phyloP scores from a whole-genome alignment of 768 basidiomycete genomes.

The Saitozyma sp. region DNA sequence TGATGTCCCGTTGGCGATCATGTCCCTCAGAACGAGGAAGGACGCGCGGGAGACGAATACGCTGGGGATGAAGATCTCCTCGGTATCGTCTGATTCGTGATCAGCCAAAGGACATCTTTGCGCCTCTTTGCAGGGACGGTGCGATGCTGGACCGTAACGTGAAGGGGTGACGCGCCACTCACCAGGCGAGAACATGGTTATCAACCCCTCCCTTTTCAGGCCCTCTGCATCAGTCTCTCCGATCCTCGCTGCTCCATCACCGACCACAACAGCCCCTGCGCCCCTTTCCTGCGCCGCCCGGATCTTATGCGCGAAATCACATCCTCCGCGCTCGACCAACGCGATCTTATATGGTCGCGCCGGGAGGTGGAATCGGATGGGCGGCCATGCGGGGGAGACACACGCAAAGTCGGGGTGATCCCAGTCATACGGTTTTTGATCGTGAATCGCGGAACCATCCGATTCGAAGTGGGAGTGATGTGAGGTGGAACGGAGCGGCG shows the following conservation, averaged over 20 bases:
- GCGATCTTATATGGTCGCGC: constrained; percentile 62
- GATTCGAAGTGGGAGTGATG: neutral
- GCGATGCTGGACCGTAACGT: constrained; percentile 31
- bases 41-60: constrained; percentile 86
- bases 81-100: constrained; percentile 60
- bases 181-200: constrained; percentile 94
- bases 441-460: neutral
- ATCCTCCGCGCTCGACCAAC: constrained; percentile 81
- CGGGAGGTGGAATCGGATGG: constrained; percentile 9
- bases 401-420: constrained; percentile 15
- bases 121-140: neutral
- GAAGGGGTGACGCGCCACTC: no score
- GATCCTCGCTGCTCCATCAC: constrained; percentile 68
- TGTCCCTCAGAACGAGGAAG: constrained; percentile 67
- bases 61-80: constrained; percentile 77
- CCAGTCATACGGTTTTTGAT: neutral
- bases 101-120: neutral
- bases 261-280: constrained; percentile 87
- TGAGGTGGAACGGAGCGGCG: neutral
- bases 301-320: constrained; percentile 87
- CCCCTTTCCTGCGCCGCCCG: constrained; percentile 69
- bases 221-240: constrained; percentile 48
- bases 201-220: constrained; percentile 63
- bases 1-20: constrained; percentile 74
- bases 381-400: constrained; percentile 27